Evolutionary conservation across 2,329 filamentous ascomycete species (phyloP).

Genomic region (Epichloe amarillans): DNA sequence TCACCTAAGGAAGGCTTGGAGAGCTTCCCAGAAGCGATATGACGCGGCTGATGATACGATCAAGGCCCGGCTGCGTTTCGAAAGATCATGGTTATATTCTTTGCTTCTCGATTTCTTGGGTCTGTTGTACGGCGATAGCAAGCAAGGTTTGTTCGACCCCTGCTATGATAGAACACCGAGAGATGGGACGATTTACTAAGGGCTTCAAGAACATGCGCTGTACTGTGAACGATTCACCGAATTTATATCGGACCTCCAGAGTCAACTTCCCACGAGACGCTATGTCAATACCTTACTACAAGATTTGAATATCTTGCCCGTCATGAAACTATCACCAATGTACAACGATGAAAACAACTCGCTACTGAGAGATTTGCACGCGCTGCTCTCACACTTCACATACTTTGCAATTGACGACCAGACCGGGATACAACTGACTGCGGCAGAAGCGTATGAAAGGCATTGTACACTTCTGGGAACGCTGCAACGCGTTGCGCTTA

Average conservation of each 20-base stretch:
- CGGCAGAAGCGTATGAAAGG: conserved; percentile 60
- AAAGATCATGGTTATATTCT: conserved; percentile 85
- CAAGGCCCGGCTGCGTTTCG: conserved; percentile 74
- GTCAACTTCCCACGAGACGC: conserved; percentile 82
- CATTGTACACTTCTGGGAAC: conserved; percentile 68
- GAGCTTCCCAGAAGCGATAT: conserved; percentile 71
- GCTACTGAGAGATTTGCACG: conserved; percentile 67
- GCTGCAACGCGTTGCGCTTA: conserved; percentile 66
- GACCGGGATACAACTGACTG: conserved; percentile 62
- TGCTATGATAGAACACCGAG: background rate
- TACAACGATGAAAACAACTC: conserved; percentile 62
- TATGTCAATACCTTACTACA: conserved; percentile 83
- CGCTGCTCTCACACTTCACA: conserved; percentile 74
- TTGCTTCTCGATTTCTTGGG: conserved; percentile 72
- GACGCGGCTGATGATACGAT: conserved; percentile 70
- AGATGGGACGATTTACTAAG: background rate
- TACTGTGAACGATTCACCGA: conserved; percentile 94
- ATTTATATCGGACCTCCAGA: conserved; percentile 78
- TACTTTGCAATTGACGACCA: conserved; percentile 87
- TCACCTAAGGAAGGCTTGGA: conserved; percentile 82
- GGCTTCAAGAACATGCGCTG: conserved; percentile 1
- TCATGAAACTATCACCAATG: conserved; percentile 64
- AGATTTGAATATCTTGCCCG: conserved; percentile 71
- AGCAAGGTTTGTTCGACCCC: conserved; percentile 25
- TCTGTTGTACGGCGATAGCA: conserved; percentile 48